These are phyloP conservation scores for Emergomyces pasteurianus DNA, from an alignment of 2,329 filamentous ascomycete genomes.

Conservation along the genomic window DNA sequence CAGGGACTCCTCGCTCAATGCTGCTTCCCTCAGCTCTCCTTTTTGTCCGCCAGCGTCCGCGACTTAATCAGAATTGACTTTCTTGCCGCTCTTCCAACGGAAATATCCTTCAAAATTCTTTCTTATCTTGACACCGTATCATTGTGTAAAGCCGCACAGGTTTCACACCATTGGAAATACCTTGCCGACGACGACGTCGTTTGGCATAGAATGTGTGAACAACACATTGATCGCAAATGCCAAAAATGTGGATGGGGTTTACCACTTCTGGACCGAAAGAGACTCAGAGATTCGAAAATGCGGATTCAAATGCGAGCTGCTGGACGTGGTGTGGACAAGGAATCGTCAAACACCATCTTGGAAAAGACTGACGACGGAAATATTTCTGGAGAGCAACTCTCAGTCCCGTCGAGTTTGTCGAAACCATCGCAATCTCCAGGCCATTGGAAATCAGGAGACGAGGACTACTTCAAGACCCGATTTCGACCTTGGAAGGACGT, in stretches of 20 bases:
- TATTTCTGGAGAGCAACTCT: background rate
- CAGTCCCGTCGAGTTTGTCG: background rate
- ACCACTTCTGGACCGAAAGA: constrained; percentile 77
- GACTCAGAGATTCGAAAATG: constrained; percentile 73
- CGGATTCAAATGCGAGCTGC: constrained; percentile 56
- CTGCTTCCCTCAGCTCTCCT: constrained; percentile 93
- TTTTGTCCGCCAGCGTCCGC: constrained; percentile 77
- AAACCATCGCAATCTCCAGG: constrained; percentile 14
- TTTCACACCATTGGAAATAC: constrained; percentile 75
- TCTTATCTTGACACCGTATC: constrained; percentile 88
- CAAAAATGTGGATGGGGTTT: constrained; percentile 93
- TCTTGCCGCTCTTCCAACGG: constrained; percentile 71
- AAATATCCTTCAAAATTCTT: constrained; percentile 87
- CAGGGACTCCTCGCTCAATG: constrained; percentile 93
- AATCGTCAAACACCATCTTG: background rate
- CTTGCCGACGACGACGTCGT: constrained; percentile 96
- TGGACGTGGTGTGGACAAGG: constrained; percentile 3
- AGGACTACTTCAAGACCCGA: constrained; percentile 39
- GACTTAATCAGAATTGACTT: constrained; percentile 98
- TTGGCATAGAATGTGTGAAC: constrained; percentile 97
- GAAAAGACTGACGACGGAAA: background rate
- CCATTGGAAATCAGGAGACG: constrained; percentile 15
- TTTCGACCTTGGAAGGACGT: constrained; percentile 86
- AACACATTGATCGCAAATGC: constrained; percentile 88
- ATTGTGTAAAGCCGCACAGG: constrained; percentile 89